phyloP scores from a whole-genome alignment of 805 yeast species.

The Komagataella mondaviorum region DNA sequence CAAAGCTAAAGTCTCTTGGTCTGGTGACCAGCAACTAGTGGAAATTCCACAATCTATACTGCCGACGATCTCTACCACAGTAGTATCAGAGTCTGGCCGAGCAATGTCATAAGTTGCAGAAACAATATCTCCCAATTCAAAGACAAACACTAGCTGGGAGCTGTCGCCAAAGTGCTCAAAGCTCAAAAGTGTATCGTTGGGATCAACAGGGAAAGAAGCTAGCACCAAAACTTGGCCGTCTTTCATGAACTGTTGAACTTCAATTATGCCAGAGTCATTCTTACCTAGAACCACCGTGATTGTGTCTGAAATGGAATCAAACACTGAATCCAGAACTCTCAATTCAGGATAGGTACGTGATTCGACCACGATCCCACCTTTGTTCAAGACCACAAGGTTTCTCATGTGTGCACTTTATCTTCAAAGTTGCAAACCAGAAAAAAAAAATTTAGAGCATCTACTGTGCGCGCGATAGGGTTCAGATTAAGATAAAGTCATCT shows the following conservation, averaged over 20 bases:
- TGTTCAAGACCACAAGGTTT: constrained; percentile 26
- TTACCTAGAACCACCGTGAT: constrained; percentile 51
- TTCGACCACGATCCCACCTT: constrained; percentile 35
- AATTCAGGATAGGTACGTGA: constrained; percentile 56
- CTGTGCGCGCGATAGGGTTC: neutral
- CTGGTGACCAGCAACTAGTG: constrained; percentile 80
- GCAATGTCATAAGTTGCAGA: constrained; percentile 45
- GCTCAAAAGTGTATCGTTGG: constrained; percentile 29
- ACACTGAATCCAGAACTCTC: constrained; percentile 36
- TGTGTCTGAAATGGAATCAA: constrained; percentile 65
- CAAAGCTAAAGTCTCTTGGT: constrained; percentile 73
- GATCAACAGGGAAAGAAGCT: constrained; percentile 44
- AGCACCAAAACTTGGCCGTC: constrained; percentile 43
- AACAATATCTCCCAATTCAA: constrained; percentile 65
- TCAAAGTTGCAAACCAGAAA: neutral
- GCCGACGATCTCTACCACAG: constrained; percentile 69
- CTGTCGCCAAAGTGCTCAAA: constrained; percentile 61
- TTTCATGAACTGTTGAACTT: constrained; percentile 66
- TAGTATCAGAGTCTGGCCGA: constrained; percentile 31
- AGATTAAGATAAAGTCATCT: neutral
- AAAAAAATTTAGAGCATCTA: neutral
- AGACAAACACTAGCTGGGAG: constrained; percentile 51
- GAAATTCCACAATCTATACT: constrained; percentile 63
- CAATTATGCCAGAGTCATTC: constrained; percentile 40
- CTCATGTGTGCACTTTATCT: constrained; percentile 13